Percentiles rank a stretch among this genome's conserved stretches.
Evolutionary conservation across 202 grass and related monocot genomes (phyloP).

Genomic region (Hordeum pubiflorum): DNA sequence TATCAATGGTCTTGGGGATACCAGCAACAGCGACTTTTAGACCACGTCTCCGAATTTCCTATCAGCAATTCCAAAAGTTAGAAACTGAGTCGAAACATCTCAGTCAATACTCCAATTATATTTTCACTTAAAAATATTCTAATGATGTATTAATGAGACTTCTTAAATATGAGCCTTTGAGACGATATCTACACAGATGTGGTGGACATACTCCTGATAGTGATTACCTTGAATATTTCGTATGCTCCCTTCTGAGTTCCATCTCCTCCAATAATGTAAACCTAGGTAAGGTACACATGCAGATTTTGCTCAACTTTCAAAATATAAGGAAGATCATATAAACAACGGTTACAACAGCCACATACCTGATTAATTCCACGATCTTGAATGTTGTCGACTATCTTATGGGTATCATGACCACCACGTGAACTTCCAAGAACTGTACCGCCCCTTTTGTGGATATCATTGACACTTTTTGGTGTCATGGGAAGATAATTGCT

Average conservation of each 20-base stretch:
- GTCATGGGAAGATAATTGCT: slow-evolving; percentile 75
- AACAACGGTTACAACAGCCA: slow-evolving; percentile 9
- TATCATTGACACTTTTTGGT: slow-evolving; percentile 84
- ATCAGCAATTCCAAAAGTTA: slow-evolving; percentile 18
- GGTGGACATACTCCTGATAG: background rate
- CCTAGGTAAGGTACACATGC: slow-evolving; percentile 31
- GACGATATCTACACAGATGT: background rate
- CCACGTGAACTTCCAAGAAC: slow-evolving; percentile 91
- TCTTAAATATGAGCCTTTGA: background rate
- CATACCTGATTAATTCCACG: slow-evolving; percentile 85
- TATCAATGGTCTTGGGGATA: slow-evolving; percentile 95
- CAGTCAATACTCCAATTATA: background rate
- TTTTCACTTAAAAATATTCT: background rate
- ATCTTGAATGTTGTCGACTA: slow-evolving; percentile 94
- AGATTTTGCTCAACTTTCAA: background rate
- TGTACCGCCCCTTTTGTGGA: slow-evolving; percentile 91
- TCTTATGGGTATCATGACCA: slow-evolving; percentile 86
- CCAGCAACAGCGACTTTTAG: slow-evolving; percentile 78
- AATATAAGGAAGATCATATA: background rate
- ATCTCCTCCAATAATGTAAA: slow-evolving; percentile 94
- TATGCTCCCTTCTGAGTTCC: slow-evolving; percentile 94
- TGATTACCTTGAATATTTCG: slow-evolving; percentile 80
- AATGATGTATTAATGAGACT: background rate
- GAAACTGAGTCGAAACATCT: background rate
- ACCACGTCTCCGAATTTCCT: slow-evolving; percentile 78